Evolutionary conservation across 305 asterid species (phyloP).

Genomic region (Fraxinus floribunda): DNA sequence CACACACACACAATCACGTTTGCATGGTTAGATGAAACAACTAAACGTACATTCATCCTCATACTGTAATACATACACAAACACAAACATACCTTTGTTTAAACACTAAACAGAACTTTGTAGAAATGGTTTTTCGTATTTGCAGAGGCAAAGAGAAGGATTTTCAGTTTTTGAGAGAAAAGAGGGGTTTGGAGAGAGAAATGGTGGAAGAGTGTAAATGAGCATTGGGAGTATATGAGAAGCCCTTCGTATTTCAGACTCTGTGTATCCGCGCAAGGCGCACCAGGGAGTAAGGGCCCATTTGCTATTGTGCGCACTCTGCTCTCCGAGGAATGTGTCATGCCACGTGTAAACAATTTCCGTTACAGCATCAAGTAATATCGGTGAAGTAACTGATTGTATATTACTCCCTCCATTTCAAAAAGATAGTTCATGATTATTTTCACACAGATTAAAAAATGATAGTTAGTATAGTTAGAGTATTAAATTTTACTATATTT

Average conservation of each 20-base stretch:
- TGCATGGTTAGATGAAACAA: not conserved
- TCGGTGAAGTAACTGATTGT: not conserved
- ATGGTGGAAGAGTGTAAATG: too few relatives aligned
- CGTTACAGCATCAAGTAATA: not conserved
- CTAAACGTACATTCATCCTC: not conserved
- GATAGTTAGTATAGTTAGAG: too few relatives aligned
- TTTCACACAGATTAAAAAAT: too few relatives aligned
- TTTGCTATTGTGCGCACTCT: not conserved
- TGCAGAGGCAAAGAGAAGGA: not conserved
- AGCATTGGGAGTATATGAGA: too few relatives aligned
- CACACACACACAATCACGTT: not conserved
- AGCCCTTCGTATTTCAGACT: not conserved
- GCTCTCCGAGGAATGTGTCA: not conserved
- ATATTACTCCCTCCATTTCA: too few relatives aligned
- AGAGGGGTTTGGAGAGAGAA: not conserved
- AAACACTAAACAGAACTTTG: not conserved
- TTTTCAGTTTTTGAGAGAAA: not conserved
- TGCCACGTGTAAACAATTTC: not conserved
- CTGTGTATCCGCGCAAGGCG: not conserved
- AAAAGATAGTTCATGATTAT: too few relatives aligned
- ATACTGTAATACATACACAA: not conserved
- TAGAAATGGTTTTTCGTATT: not conserved
- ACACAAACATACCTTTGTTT: not conserved
- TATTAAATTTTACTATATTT: too few relatives aligned
- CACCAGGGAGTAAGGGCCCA: not conserved